These are phyloP conservation scores for Capsella bursapastoris DNA, from an alignment of 345 rosid species.

Conservation along the genomic window DNA sequence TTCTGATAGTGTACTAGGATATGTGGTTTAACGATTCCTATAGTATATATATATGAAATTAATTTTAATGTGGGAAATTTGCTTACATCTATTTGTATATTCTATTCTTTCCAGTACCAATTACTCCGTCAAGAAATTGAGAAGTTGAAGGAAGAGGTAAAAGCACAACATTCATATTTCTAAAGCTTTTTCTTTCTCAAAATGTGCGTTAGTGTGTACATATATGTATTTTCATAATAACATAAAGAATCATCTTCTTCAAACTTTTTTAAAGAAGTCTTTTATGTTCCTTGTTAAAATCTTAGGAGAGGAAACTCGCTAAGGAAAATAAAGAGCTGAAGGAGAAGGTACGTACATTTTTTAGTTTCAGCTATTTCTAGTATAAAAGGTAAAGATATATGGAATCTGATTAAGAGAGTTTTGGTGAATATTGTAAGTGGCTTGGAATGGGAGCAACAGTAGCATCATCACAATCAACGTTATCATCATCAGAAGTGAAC, in stretches of 20 bases:
- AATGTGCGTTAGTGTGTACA: not conserved
- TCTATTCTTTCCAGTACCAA: conserved; percentile 55
- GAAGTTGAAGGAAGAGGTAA: conserved; percentile 74
- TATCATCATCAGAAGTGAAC: conserved; percentile 33
- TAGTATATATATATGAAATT: not conserved
- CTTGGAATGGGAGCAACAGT: conserved; percentile 35
- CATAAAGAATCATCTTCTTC: not conserved
- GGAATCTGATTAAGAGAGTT: conserved; percentile 22
- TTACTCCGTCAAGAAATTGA: conserved; percentile 62
- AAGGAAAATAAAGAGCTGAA: conserved; percentile 61
- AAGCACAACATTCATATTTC: conserved; percentile 44
- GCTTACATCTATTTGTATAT: conserved; percentile 4
- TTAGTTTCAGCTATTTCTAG: not conserved
- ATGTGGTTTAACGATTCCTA: not conserved
- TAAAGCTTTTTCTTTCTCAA: not conserved
- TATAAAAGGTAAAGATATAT: not conserved
- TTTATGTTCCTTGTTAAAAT: conserved; percentile 8
- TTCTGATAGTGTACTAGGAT: not conserved
- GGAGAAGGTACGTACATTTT: conserved; percentile 50
- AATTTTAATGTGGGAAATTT: not conserved
- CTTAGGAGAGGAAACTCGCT: conserved; percentile 58
- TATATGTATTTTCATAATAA: not conserved
- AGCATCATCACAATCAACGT: conserved; percentile 26
- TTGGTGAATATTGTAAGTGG: conserved; percentile 36
- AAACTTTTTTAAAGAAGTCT: not conserved